These are phyloP conservation scores for Petasospora rhodanensis DNA, from an alignment of 1,139 yeast genomes.

Conservation along the genomic window DNA sequence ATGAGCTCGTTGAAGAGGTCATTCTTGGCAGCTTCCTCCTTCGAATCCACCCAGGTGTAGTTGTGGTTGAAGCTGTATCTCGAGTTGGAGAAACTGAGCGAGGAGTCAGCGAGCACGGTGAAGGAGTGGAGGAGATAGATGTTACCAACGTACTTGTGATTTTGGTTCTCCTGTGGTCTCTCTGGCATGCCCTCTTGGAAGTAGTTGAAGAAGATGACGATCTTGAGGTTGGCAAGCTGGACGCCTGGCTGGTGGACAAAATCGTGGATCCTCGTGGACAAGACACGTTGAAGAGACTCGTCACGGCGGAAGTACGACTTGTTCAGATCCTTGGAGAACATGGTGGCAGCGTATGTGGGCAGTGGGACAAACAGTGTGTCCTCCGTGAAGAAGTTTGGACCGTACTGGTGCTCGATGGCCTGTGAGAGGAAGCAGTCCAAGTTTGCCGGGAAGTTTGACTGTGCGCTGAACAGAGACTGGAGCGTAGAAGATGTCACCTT, in stretches of 20 bases:
- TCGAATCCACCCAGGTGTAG: slow-evolving; percentile 21
- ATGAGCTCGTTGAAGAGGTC: slow-evolving; percentile 21
- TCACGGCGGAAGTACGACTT: slow-evolving; percentile 17
- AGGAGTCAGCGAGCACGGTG: slow-evolving; percentile 17
- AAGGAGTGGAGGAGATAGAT: slow-evolving; percentile 19
- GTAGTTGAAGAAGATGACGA: slow-evolving; percentile 18
- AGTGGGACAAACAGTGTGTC: slow-evolving; percentile 23
- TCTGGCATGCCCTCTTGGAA: slow-evolving; percentile 23
- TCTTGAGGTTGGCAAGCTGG: slow-evolving; percentile 14
- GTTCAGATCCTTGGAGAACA: slow-evolving; percentile 20
- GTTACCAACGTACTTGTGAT: slow-evolving; percentile 24
- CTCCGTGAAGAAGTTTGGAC: slow-evolving; percentile 12
- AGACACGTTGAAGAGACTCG: slow-evolving; percentile 13
- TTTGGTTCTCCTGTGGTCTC: slow-evolving; percentile 22
- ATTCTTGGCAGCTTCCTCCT: slow-evolving; percentile 20
- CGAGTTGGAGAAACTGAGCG: slow-evolving; percentile 17
- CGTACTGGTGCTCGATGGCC: slow-evolving; percentile 16
- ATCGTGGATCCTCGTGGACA: slow-evolving; percentile 16
- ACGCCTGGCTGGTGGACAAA: slow-evolving; percentile 16
- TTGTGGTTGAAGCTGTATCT: slow-evolving; percentile 22
- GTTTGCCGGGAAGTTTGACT: slow-evolving; percentile 19
- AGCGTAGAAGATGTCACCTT: slow-evolving; percentile 18
- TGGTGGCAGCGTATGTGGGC: slow-evolving; percentile 19
- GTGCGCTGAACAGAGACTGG: slow-evolving; percentile 15
- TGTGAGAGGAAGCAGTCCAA: slow-evolving; percentile 21